Percentiles rank a stretch among this genome's conserved stretches.
These are phyloP conservation scores for Glonium stellatum DNA, from an alignment of 495 filamentous ascomycete genomes.

Conservation along the genomic window DNA sequence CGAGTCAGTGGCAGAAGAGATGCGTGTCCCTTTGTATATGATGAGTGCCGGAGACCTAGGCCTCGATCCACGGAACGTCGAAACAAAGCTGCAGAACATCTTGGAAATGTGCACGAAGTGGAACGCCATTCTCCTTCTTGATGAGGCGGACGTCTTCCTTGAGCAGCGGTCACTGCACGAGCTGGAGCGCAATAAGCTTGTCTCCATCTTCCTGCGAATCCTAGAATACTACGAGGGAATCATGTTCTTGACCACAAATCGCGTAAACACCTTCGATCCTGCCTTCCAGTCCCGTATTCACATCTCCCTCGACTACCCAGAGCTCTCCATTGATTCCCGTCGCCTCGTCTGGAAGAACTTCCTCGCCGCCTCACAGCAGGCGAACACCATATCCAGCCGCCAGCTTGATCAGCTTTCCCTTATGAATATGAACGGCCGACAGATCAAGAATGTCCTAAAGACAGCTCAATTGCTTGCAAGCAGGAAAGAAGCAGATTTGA, in stretches of 20 bases:
- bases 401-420: slow-evolving; percentile 40
- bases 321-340: slow-evolving; percentile 32
- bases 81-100: slow-evolving; percentile 35
- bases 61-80: slow-evolving; percentile 31
- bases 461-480: slow-evolving; percentile 44
- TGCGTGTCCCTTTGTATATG: slow-evolving; percentile 38
- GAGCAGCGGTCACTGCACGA: slow-evolving; percentile 40
- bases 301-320: slow-evolving; percentile 38
- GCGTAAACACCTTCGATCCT: slow-evolving; percentile 36
- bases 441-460: slow-evolving; percentile 62
- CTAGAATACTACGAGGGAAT: slow-evolving; percentile 52
- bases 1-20: slow-evolving; percentile 37
- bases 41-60: slow-evolving; percentile 39
- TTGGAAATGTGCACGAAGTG: slow-evolving; percentile 39
- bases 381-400: slow-evolving; percentile 36
- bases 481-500: slow-evolving; percentile 35
- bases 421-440: slow-evolving; percentile 51
- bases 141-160: slow-evolving; percentile 65
- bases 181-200: slow-evolving; percentile 38
- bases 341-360: slow-evolving; percentile 43
- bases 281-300: slow-evolving; percentile 41
- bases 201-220: slow-evolving; percentile 45
- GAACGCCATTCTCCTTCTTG: slow-evolving; percentile 49
- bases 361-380: slow-evolving; percentile 25
- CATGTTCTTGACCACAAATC: slow-evolving; percentile 37